phyloP scores from a whole-genome alignment of 306 rosid species.

The Arachis hypogaea region DNA sequence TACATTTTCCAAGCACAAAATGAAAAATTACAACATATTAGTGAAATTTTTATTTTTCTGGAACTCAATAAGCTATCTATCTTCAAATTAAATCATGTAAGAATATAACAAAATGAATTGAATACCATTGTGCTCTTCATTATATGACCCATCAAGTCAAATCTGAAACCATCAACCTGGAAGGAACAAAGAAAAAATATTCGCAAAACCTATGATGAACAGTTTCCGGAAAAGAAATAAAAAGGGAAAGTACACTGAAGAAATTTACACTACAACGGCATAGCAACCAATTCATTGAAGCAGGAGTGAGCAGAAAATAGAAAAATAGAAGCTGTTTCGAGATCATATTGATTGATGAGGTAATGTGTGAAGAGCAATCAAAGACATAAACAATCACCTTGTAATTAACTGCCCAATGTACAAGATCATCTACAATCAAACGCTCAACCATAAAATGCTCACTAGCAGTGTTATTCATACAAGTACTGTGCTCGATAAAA shows the following conservation, averaged over 20 bases:
- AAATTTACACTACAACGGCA: constrained; percentile 20
- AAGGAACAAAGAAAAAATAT: constrained; percentile 19
- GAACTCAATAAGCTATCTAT: constrained; percentile 17
- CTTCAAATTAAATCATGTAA: constrained; percentile 15
- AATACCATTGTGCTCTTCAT: constrained; percentile 96
- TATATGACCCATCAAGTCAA: constrained; percentile 96
- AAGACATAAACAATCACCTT: constrained; percentile 62
- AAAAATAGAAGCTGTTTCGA: too few relatives aligned
- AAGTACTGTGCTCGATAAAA: constrained; percentile 85
- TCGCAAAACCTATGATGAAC: constrained; percentile 14
- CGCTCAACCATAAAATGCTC: constrained; percentile 97
- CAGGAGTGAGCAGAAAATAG: not conserved
- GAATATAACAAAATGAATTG: constrained; percentile 36
- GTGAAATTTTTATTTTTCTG: constrained; percentile 21
- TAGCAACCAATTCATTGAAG: not conserved
- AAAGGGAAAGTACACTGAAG: not conserved
- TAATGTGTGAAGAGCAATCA: constrained; percentile 33
- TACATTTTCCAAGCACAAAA: constrained; percentile 13
- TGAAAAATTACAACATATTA: constrained; percentile 18
- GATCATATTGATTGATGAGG: not conserved
- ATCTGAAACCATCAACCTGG: constrained; percentile 98
- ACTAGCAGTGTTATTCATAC: constrained; percentile 92
- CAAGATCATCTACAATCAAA: constrained; percentile 84
- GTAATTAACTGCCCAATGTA: constrained; percentile 88
- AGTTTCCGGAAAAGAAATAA: constrained; percentile 14